Base-by-base conservation (phyloP, 768 basidiomycete genomes). In the Termitomyces bulborhizus region DNA sequence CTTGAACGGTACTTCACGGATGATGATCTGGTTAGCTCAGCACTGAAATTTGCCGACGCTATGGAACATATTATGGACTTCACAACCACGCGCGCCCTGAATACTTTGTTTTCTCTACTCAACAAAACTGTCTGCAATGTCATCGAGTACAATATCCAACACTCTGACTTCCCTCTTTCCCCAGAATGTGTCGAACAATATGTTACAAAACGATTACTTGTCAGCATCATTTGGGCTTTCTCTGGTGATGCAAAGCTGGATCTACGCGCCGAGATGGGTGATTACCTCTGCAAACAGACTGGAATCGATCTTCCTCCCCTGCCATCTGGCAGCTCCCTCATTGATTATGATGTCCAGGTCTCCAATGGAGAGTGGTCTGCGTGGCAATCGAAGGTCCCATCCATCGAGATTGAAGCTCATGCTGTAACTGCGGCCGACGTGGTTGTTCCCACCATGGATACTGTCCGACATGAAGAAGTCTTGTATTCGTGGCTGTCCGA, bases 1-100 rank as follows among this genome's bases (percentile, higher is more conserved):
- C 74, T 97, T 7, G 86, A 90, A 61, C 85, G 83, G 1, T 93
- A 88, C 76, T 96, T 98, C 66, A 81, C 76, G 3, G 81, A 84
- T 5, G 89, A 84, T 54, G 94, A 91, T 31, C 78, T 99, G 5
- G 89, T 98, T 55, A 79, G 80, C 59, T 75, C 81, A 4, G 92
- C 94, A 4, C 77, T 98, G 42, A 75, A 77, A 24, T 92, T 85
- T 62, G 93, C 94, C 0, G 84, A 83, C 47, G 79, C 83, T n/a
- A 86, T 93, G 45, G 90, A 93, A 62, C 97, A 99, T 65, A 98
- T 99, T 74, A 98, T 99, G 97, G 95, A 98, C 70, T 98, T 98
- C 74, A 97, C 96, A 1, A 68, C 72, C 34, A 92, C 88, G 8
- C 90, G 97, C 42, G 93, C 93, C 0, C 83, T 98, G 54, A 93